Evolutionary conservation across 768 basidiomycete species (phyloP), one percentile per base, ranked within the genome.

Genomic region (Butyriboletus loyo): DNA sequence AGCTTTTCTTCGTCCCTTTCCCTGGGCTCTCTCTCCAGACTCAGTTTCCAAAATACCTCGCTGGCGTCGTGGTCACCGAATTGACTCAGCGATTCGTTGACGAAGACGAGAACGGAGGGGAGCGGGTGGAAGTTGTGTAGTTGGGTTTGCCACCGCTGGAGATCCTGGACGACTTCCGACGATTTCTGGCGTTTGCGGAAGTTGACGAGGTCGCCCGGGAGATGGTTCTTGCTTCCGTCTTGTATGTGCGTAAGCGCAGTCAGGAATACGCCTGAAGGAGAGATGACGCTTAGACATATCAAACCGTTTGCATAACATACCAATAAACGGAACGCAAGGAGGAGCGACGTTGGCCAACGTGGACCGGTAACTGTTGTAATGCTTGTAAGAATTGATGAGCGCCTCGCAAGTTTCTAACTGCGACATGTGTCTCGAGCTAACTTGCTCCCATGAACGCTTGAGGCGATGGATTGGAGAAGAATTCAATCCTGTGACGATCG

Each of bases 251-350:
- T 82, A 54, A 84, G 72, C 36, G 76, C 74, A 6, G 82, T 82
- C 44, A 84, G 65, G 62, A 82, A 84, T 17, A 84, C 79, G 22
- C 82, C 82, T 83, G n/a, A 1, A 28, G 1, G 9, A 8, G 10
- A 30, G 5, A 38, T 0, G 11, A 28, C 7, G 22, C n/a, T 66
- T 31, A 63, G 57, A 46, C 2, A 49, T n/a, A 13, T 13, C n/a
- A 15, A 11, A 10, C 7, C 9, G 1, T 5, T 50, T 9, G 11
- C 17, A 25, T 14, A 7, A 62, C 79, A 28, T 60, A 85, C 85
- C 86, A 15, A 87, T 73, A 70, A 87, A 87, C 4, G 86, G 86
- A 9, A 87, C 81, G 50, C 85, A 86, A 36, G 86, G 86, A 10
- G 84, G 82, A 19, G 77, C 73, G 19, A 84, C 76, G 17, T 69